phyloP scores from a whole-genome alignment of 768 basidiomycete species.

The Tylopilus rubrobrunneus region DNA sequence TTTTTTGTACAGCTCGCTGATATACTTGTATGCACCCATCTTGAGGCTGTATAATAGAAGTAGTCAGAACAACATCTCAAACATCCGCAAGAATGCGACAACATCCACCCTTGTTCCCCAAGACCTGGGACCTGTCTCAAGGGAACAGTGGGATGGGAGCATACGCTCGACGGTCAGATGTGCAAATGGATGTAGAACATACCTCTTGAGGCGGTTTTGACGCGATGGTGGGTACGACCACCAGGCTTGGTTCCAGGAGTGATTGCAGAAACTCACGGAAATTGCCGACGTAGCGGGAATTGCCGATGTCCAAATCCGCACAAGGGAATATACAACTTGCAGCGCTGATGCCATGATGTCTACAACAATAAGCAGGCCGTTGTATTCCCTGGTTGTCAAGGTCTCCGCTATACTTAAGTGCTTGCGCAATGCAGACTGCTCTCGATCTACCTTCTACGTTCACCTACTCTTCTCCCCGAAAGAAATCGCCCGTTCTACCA shows the following conservation, averaged over 20 bases:
- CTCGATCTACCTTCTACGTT: neutral
- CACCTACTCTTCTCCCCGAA: neutral
- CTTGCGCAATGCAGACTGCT: neutral
- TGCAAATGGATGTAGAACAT: conserved; percentile 13
- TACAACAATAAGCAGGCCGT: conserved; percentile 17
- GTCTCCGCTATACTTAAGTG: conserved; percentile 14
- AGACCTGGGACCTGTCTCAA: conserved; percentile 3
- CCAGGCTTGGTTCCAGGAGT: conserved; percentile 2
- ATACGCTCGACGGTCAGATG: neutral
- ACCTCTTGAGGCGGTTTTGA: conserved; percentile 28
- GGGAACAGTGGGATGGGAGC: conserved; percentile 1
- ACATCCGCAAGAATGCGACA: conserved; percentile 14
- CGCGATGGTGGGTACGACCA: conserved; percentile 9
- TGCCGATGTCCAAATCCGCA: conserved; percentile 22
- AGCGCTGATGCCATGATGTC: neutral
- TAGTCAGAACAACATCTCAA: conserved; percentile 9
- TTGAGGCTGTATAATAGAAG: conserved; percentile 38
- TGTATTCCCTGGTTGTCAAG: conserved; percentile 22
- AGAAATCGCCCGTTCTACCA: neutral
- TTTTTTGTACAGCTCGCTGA: conserved; percentile 97
- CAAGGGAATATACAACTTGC: neutral
- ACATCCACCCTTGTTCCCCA: conserved; percentile 23
- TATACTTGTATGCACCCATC: conserved; percentile 96
- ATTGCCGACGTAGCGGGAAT: neutral
- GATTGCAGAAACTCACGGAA: neutral